phyloP scores from a whole-genome alignment of 129 eudicot genomes.

The Saposhnikovia divaricata region DNA sequence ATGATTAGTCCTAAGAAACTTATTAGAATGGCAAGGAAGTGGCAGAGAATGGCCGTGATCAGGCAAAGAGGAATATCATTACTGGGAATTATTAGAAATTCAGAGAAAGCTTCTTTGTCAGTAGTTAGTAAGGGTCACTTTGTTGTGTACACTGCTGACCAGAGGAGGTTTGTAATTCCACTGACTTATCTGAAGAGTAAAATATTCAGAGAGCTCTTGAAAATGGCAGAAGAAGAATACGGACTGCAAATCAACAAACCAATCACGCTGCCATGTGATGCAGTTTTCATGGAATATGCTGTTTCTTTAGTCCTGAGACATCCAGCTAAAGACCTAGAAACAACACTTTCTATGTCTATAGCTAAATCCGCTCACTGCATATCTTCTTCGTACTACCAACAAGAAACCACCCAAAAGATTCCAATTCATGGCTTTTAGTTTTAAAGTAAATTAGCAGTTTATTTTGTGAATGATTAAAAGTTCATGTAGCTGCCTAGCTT shows the following conservation, averaged over 20 bases:
- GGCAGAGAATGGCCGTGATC: conserved; percentile 26
- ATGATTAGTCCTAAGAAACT: conserved; percentile 47
- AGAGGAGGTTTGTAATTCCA: conserved; percentile 23
- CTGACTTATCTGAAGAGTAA: conserved; percentile 28
- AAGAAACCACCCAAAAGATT: neutral
- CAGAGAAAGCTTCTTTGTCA: conserved; percentile 9
- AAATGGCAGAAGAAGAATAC: conserved; percentile 42
- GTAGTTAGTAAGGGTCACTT: conserved; percentile 34
- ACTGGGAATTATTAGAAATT: neutral
- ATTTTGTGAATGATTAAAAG: neutral
- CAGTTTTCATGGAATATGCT: conserved; percentile 22
- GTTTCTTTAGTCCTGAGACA: conserved; percentile 20
- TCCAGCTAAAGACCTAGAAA: conserved; percentile 3
- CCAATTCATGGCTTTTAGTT: neutral
- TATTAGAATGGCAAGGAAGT: conserved; percentile 35
- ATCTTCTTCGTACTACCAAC: neutral
- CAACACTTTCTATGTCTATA: neutral
- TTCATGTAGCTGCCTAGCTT: neutral
- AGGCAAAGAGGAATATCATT: conserved; percentile 5
- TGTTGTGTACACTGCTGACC: conserved; percentile 36
- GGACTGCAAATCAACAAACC: conserved; percentile 36
- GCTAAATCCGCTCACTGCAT: neutral
- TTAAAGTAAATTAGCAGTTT: neutral
- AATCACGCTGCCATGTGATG: conserved; percentile 35
- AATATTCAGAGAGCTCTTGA: conserved; percentile 27